These are phyloP conservation scores for Silene uniflora DNA, from an alignment of 148 eudicot species.

Conservation along the genomic window DNA sequence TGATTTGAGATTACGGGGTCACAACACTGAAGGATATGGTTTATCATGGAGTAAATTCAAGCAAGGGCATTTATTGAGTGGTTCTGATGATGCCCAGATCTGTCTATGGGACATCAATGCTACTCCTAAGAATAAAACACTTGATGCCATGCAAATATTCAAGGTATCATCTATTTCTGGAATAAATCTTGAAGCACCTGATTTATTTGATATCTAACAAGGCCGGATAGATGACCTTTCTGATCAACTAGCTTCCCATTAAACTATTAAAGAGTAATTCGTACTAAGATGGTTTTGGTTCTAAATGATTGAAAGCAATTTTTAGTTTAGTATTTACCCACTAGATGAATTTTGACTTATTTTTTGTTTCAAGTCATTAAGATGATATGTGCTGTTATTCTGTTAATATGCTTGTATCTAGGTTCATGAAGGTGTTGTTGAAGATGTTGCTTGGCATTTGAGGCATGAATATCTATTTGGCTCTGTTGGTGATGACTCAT, in stretches of 20 bases:
- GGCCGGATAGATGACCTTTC: neutral
- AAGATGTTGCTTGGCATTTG: constrained; percentile 92
- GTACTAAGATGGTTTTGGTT: neutral
- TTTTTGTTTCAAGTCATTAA: neutral
- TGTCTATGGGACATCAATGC: constrained; percentile 78
- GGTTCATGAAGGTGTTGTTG: constrained; percentile 87
- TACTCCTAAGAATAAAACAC: constrained; percentile 50
- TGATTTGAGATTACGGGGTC: constrained; percentile 85
- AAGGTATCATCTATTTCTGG: constrained; percentile 41
- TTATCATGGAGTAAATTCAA: constrained; percentile 78
- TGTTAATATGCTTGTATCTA: constrained; percentile 29
- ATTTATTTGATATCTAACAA: neutral
- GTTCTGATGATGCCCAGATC: constrained; percentile 81
- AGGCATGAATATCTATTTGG: constrained; percentile 84
- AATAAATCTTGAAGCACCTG: neutral
- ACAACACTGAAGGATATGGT: constrained; percentile 80
- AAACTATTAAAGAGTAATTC: neutral
- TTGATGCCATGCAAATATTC: constrained; percentile 61
- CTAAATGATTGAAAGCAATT: neutral
- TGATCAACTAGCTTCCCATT: neutral
- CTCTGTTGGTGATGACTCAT: constrained; percentile 72
- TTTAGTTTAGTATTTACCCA: neutral
- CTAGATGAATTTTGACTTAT: neutral
- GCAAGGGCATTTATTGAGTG: constrained; percentile 69
- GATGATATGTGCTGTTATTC: neutral